These are phyloP conservation scores for Isoetes engelmannii DNA, from an alignment of 83 land plant species.

Conservation along the genomic window DNA sequence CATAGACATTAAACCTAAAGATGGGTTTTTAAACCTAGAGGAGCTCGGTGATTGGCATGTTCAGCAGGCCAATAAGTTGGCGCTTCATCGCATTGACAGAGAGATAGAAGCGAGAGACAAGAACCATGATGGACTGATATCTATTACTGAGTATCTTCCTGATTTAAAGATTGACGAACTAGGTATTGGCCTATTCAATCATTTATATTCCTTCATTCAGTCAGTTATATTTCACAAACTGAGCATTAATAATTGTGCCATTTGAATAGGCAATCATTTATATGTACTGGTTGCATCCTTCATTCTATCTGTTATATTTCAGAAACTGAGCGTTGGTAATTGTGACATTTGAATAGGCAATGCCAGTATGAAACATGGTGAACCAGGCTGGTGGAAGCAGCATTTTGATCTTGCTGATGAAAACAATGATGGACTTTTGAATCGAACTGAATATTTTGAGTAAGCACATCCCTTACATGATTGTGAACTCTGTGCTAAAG, in stretches of 20 bases:
- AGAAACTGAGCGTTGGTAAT: too few relatives aligned
- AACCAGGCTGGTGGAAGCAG: constrained; percentile 70
- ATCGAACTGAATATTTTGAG: constrained; percentile 73
- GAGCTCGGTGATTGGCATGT: constrained; percentile 66
- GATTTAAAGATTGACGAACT: constrained; percentile 44
- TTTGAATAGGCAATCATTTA: too few relatives aligned
- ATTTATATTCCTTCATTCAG: too few relatives aligned
- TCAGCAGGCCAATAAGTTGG: constrained; percentile 40
- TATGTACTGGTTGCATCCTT: too few relatives aligned
- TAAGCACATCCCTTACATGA: constrained; percentile 17
- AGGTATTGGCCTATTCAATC: constrained; percentile 22
- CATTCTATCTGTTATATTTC: too few relatives aligned
- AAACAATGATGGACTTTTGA: constrained; percentile 66
- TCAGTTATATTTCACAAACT: too few relatives aligned
- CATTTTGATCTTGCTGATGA: constrained; percentile 83
- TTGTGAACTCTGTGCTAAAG: constrained; percentile 6
- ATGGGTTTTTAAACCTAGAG: constrained; percentile 38
- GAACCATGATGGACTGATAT: constrained; percentile 57
- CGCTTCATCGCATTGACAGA: constrained; percentile 52
- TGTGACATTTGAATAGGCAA: not conserved
- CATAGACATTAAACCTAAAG: constrained; percentile 48
- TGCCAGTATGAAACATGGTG: constrained; percentile 33
- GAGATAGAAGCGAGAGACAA: constrained; percentile 68
- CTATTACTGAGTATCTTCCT: constrained; percentile 54
- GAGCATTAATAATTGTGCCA: too few relatives aligned